These are phyloP conservation scores for Boletus sensibilis DNA, from an alignment of 768 basidiomycete species.

Conservation along the genomic window DNA sequence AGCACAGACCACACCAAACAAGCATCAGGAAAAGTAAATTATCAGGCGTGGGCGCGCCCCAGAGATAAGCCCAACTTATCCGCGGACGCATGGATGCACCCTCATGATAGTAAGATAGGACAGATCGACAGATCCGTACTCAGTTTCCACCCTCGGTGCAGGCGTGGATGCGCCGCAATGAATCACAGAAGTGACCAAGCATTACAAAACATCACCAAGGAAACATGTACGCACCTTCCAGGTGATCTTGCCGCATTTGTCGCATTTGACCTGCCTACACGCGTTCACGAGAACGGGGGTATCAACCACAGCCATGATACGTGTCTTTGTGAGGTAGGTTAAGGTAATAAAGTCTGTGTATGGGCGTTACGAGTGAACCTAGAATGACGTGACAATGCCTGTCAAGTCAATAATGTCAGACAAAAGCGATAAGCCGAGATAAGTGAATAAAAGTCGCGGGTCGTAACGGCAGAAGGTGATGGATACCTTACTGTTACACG, in stretches of 20 bases:
- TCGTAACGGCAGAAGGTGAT: conserved; percentile 9
- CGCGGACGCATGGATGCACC: conserved; percentile 15
- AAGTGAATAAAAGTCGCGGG: not conserved
- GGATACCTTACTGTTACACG: conserved; percentile 11
- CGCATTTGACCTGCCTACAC: conserved; percentile 66
- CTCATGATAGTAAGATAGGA: conserved; percentile 10
- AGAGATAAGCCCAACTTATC: conserved; percentile 16
- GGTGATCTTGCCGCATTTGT: conserved; percentile 63
- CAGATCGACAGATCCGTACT: conserved; percentile 7
- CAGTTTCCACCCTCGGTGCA: conserved; percentile 16
- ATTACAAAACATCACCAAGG: conserved; percentile 26
- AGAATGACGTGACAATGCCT: conserved; percentile 20
- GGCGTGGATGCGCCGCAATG: conserved; percentile 19
- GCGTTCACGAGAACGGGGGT: conserved; percentile 43
- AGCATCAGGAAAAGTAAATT: not conserved
- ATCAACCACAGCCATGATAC: conserved; percentile 23
- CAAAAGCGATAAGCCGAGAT: not conserved
- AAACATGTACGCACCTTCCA: conserved; percentile 56
- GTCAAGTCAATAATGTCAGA: conserved; percentile 10
- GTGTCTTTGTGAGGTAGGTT: conserved; percentile 28
- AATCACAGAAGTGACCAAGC: conserved; percentile 16
- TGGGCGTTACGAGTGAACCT: conserved; percentile 13
- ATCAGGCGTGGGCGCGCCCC: conserved; percentile 2
- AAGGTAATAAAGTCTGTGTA: conserved; percentile 34
- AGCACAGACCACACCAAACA: conserved; percentile 4